Base-by-base conservation (phyloP, 352 stramenopile species). In the Globisporangium alternatum region DNA sequence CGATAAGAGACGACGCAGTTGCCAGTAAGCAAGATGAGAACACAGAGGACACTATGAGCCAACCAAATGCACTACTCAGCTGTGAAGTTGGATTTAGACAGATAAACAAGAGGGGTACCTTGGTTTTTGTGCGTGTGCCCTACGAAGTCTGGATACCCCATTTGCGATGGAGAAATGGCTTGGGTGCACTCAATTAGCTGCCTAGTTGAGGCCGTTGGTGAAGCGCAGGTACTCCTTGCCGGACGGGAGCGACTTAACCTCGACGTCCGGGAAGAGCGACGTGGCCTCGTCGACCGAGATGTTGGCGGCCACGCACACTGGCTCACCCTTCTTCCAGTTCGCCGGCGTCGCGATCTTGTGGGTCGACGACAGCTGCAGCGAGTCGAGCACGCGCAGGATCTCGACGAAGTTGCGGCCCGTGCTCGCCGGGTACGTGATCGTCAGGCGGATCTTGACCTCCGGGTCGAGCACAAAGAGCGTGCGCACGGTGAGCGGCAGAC, bases 381-480 rank as follows among this genome's bases (percentile, higher is more conserved):
- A 93, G 74, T 98, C 91, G 15, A 97, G 66, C 6, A 96, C 86
- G 41, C 92, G 81, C 57, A 98, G 63, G 51, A 98, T 87, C 69
- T 98, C 95, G 62, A 91, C 80, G 71, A 98, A 97, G 79, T 98
- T 98, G 63, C 91, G 81, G 25, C 93, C 93, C 19, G 91, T 96
- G 60, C 84, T 96, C 15, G 89, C 87, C 39, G 95, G 95, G 74
- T 98, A 98, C 44, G 88, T 97, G 60, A 98, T 71, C 44, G 72
- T 89, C 31, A 98, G 71, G 69, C 91, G 90, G 43, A 98, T 78
- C 59, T 93, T 93, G 67, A 95, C 89, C 44, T 96, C 78, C 21
- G 89, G 87, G 62, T 95, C 91, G 54, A 98, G 70, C 56, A 98
- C 90, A 58, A 97, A 98, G 13, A 98, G 86, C 37, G 89, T 91